phyloP scores from a whole-genome alignment of 768 basidiomycete species.

The Pleurotus tuber-regium region DNA sequence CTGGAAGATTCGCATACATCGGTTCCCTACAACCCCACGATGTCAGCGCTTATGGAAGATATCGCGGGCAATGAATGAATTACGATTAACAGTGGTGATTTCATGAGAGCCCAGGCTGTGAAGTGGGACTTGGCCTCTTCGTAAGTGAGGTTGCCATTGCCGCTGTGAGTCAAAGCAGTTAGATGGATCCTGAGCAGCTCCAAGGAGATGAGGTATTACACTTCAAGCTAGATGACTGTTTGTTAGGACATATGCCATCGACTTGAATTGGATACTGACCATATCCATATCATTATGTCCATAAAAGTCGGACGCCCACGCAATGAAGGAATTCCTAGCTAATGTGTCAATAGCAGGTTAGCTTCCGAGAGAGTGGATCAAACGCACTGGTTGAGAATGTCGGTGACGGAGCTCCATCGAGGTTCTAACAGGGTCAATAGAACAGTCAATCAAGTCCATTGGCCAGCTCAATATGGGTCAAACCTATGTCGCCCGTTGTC shows the following conservation, averaged over 20 bases:
- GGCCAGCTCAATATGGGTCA: neutral
- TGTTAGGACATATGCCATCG: neutral
- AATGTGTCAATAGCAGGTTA: neutral
- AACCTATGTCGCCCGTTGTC: slow-evolving; percentile 37
- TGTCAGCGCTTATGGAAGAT: too few relatives aligned
- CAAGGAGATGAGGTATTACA: too few relatives aligned
- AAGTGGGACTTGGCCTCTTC: slow-evolving; percentile 71
- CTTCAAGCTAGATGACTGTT: slow-evolving; percentile 8
- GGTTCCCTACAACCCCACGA: slow-evolving; percentile 45
- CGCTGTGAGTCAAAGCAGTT: slow-evolving; percentile 29
- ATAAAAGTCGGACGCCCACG: slow-evolving; percentile 61
- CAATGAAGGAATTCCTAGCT: slow-evolving; percentile 62
- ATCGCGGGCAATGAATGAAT: too few relatives aligned
- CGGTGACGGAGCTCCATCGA: slow-evolving; percentile 51
- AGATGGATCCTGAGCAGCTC: too few relatives aligned
- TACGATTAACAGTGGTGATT: slow-evolving; percentile 64
- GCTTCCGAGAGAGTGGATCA: neutral
- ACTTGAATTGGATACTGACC: slow-evolving; percentile 28
- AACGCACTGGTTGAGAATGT: slow-evolving; percentile 57
- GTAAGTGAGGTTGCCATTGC: slow-evolving; percentile 60
- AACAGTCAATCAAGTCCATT: neutral
- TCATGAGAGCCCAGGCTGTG: slow-evolving; percentile 72
- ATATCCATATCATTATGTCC: slow-evolving; percentile 72
- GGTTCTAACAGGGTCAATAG: slow-evolving; percentile 16
- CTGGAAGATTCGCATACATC: slow-evolving; percentile 42